A percentile compares a stretch with the other conserved stretches of the same genome.
These are phyloP conservation scores for Aspergillus indologenus DNA, from an alignment of 495 filamentous ascomycete genomes.

Conservation along the genomic window DNA sequence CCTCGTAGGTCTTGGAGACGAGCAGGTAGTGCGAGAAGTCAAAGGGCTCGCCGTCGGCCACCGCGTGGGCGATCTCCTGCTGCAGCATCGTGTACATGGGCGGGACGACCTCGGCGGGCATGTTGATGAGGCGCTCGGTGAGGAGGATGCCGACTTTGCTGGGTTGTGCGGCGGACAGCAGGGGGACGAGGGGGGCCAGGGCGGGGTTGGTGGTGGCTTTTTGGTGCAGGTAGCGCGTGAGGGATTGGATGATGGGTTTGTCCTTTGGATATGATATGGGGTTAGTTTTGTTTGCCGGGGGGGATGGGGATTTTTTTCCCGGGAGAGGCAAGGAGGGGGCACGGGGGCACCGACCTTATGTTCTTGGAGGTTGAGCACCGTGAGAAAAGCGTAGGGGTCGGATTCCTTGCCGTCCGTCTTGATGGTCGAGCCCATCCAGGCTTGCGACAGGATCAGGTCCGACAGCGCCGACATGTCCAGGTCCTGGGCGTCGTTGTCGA, in stretches of 20 bases:
- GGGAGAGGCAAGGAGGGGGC: not conserved
- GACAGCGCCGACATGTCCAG: conserved; percentile 84
- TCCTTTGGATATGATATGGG: conserved; percentile 35
- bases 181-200: conserved; percentile 49
- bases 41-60: conserved; percentile 90
- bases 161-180: conserved; percentile 50
- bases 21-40: conserved; percentile 91
- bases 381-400: conserved; percentile 93
- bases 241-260: conserved; percentile 63
- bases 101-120: conserved; percentile 85
- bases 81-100: conserved; percentile 96
- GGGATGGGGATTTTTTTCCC: not conserved
- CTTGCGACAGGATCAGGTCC: conserved; percentile 86
- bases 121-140: conserved; percentile 90
- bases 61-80: conserved; percentile 86
- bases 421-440: conserved; percentile 85
- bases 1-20: conserved; percentile 83
- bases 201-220: conserved; percentile 53
- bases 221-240: conserved; percentile 67
- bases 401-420: conserved; percentile 92
- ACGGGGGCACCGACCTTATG: conserved; percentile 51
- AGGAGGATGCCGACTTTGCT: conserved; percentile 75
- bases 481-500: conserved; percentile 79
- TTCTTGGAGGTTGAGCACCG: conserved; percentile 78
- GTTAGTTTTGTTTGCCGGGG: not conserved